Evolutionary conservation across 257 asterid genomes (phyloP).

Genomic region (Cynanchum wilfordii): DNA sequence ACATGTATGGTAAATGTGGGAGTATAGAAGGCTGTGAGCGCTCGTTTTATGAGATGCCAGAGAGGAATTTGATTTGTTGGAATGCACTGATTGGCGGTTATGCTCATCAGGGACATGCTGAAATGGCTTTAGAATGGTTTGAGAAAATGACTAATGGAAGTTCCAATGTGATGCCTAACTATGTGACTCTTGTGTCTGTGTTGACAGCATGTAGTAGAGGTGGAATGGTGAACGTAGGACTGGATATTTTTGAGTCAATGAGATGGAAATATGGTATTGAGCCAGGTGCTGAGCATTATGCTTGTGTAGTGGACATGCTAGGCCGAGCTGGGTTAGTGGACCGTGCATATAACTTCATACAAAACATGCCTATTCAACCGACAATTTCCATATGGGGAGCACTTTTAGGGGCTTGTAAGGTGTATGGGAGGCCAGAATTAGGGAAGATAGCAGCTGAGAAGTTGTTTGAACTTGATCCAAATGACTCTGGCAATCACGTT

Average conservation of each 20-base stretch:
- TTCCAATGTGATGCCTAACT: constrained; percentile 44
- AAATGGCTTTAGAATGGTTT: constrained; percentile 53
- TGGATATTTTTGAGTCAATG: constrained; percentile 65
- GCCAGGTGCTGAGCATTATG: constrained; percentile 85
- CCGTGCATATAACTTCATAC: constrained; percentile 54
- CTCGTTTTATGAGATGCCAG: constrained; percentile 45
- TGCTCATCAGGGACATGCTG: constrained; percentile 80
- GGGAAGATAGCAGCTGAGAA: constrained; percentile 78
- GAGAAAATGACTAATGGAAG: constrained; percentile 39
- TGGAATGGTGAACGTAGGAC: constrained; percentile 65
- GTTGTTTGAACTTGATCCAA: constrained; percentile 74
- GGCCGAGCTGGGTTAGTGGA: constrained; percentile 86
- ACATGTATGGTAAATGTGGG: constrained; percentile 94
- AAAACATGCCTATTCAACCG: constrained; percentile 53
- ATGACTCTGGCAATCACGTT: constrained; percentile 80
- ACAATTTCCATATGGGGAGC: constrained; percentile 92
- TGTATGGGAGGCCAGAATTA: constrained; percentile 55
- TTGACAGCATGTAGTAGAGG: constrained; percentile 87
- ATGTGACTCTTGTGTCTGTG: constrained; percentile 68
- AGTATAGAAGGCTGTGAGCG: constrained; percentile 59
- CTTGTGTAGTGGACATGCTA: constrained; percentile 85
- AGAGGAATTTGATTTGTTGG: constrained; percentile 66
- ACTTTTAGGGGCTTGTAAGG: constrained; percentile 67
- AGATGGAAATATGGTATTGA: constrained; percentile 40
- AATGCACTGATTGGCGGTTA: constrained; percentile 81